Percentiles rank a stretch among this genome's conserved stretches.
Conservation (phyloP, 192 early-diverging fungal genomes). For the Entomortierella chlamydospora region DNA sequence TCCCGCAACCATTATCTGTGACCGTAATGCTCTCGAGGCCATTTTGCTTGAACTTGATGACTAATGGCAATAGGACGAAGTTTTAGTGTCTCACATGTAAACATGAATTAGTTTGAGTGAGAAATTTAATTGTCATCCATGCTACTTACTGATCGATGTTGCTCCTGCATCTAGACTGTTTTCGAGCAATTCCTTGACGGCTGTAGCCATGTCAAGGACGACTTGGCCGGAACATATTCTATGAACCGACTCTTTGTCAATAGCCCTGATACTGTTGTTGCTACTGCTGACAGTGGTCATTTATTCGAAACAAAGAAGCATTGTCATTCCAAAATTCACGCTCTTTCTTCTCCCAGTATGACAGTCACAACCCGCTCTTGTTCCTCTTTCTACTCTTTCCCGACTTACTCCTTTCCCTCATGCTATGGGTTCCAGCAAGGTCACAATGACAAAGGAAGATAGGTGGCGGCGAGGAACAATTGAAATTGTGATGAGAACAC, state of each 20-base stretch:
- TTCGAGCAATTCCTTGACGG: conserved; percentile 95
- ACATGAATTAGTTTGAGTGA: no score
- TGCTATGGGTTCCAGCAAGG: no score
- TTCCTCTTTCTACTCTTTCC: no score
- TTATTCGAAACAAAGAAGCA: not conserved
- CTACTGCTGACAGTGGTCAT: not conserved
- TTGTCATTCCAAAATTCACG: not conserved
- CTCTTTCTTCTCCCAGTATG: no score
- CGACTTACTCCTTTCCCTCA: no score
- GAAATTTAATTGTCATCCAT: no score
- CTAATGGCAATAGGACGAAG: no score
- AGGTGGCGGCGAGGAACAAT: no score
- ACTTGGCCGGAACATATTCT: conserved; percentile 93
- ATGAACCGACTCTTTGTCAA: conserved; percentile 72
- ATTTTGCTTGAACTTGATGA: conserved; percentile 83
- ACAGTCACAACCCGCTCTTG: no score
- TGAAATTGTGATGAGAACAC: no score
- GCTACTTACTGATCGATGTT: conserved; percentile 68
- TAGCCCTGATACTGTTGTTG: conserved; percentile 58
- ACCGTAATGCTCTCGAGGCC: conserved; percentile 83
- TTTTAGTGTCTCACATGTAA: no score
- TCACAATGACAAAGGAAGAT: no score
- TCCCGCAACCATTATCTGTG: conserved; percentile 90
- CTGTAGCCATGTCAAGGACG: conserved; percentile 82
- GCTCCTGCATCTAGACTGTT: conserved; percentile 93